Evolutionary conservation across 495 filamentous ascomycete genomes (phyloP).

Genomic region (Hyaloscypha variabilis): DNA sequence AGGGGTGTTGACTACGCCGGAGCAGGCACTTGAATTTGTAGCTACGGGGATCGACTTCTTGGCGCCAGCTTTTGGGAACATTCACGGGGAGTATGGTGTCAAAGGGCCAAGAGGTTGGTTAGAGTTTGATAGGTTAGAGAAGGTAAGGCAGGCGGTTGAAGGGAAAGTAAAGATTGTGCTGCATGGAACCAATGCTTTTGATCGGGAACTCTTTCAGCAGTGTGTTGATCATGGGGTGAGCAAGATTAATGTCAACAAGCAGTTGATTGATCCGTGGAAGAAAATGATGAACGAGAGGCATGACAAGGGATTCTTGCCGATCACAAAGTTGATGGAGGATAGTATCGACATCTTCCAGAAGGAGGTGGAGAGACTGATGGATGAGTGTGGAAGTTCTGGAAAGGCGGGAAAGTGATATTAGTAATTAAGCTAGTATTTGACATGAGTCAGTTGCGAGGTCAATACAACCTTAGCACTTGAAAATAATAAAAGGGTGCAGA

Average conservation of each 20-base stretch:
- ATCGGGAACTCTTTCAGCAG: constrained; percentile 23
- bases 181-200: constrained; percentile 31
- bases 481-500: no score
- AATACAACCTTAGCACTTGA: no score
- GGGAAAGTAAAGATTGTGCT: constrained; percentile 25
- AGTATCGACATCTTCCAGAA: constrained; percentile 26
- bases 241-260: constrained; percentile 31
- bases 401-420: constrained; percentile 12
- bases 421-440: neutral
- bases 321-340: constrained; percentile 30
- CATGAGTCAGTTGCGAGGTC: neutral
- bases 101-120: constrained; percentile 53
- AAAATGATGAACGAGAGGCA: constrained; percentile 24
- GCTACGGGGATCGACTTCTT: constrained; percentile 81
- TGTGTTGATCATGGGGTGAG: constrained; percentile 22
- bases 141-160: constrained; percentile 22
- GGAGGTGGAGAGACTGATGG: constrained; percentile 30
- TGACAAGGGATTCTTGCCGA: constrained; percentile 19
- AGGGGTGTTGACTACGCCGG: constrained; percentile 74
- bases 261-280: constrained; percentile 30
- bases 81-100: constrained; percentile 81
- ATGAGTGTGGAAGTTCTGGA: constrained; percentile 32
- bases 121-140: constrained; percentile 26
- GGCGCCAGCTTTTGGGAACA: constrained; percentile 84
- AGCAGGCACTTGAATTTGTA: constrained; percentile 77